These are phyloP conservation scores for Cystobasidium onofrii DNA, from an alignment of 768 basidiomycete species.

Conservation along the genomic window DNA sequence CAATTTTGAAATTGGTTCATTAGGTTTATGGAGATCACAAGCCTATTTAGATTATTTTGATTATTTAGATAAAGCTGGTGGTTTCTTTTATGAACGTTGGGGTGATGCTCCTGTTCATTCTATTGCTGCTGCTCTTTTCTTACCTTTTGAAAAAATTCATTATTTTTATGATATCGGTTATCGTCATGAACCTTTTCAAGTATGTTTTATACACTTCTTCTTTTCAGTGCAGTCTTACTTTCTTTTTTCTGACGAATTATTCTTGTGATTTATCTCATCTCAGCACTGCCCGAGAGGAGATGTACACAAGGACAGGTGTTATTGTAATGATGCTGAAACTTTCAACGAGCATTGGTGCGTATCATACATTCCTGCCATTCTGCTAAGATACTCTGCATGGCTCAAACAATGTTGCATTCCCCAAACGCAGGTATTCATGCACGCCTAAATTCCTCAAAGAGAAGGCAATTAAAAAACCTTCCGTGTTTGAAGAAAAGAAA, in stretches of 20 bases:
- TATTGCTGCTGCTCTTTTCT: conserved; percentile 82
- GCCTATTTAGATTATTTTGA: conserved; percentile 77
- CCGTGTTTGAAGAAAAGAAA: neutral
- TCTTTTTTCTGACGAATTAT: no score
- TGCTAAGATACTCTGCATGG: no score
- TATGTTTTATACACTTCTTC: conserved; percentile 61
- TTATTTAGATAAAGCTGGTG: conserved; percentile 47
- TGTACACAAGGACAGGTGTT: conserved; percentile 27
- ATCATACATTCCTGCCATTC: no score
- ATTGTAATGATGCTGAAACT: conserved; percentile 22
- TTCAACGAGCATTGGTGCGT: conserved; percentile 29
- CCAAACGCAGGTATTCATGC: conserved; percentile 30
- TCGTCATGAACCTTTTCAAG: conserved; percentile 84
- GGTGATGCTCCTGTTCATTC: conserved; percentile 89
- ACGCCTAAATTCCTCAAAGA: conserved; percentile 24
- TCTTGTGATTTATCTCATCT: neutral
- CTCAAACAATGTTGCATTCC: no score
- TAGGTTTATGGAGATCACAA: conserved; percentile 75
- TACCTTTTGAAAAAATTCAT: conserved; percentile 59
- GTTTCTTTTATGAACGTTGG: conserved; percentile 64
- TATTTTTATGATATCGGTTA: conserved; percentile 95
- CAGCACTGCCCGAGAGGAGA: conserved; percentile 46
- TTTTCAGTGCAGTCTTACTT: no score
- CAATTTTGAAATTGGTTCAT: conserved; percentile 81
- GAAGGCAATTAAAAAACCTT: neutral